These are phyloP conservation scores for Candida fluviatilis DNA, from an alignment of 805 yeast genomes.

Conservation along the genomic window DNA sequence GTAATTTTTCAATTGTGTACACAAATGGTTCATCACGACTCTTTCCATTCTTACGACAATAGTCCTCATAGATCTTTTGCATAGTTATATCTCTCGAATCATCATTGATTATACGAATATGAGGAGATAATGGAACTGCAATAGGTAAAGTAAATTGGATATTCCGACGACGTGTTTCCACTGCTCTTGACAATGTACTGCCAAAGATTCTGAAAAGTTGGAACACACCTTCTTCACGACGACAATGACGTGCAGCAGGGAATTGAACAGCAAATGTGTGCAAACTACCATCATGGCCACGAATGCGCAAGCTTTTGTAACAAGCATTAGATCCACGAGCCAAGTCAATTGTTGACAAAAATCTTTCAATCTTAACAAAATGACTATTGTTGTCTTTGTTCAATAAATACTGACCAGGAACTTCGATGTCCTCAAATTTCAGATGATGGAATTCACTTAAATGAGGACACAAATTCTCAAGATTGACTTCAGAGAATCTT, in stretches of 20 bases:
- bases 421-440: constrained; percentile 94
- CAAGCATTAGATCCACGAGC: constrained; percentile 89
- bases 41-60: constrained; percentile 67
- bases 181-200: constrained; percentile 72
- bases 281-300: constrained; percentile 90
- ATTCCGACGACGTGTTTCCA: constrained; percentile 83
- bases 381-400: constrained; percentile 87
- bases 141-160: constrained; percentile 82
- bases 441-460: constrained; percentile 97
- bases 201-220: constrained; percentile 89
- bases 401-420: constrained; percentile 93
- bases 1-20: constrained; percentile 76
- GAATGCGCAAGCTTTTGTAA: constrained; percentile 79
- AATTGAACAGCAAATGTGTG: constrained; percentile 95
- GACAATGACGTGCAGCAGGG: constrained; percentile 96
- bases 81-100: constrained; percentile 72
- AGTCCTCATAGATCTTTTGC: constrained; percentile 83
- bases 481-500: constrained; percentile 69
- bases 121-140: constrained; percentile 93
- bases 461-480: constrained; percentile 92
- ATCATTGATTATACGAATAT: constrained; percentile 83
- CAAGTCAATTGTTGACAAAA: constrained; percentile 81
- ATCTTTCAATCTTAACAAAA: constrained; percentile 89
- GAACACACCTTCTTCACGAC: constrained; percentile 92
- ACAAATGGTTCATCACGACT: constrained; percentile 88